Percentiles rank a stretch among this genome's conserved stretches.
phyloP scores from a whole-genome alignment of 345 rosid species.

The Lepidium aucheri region DNA sequence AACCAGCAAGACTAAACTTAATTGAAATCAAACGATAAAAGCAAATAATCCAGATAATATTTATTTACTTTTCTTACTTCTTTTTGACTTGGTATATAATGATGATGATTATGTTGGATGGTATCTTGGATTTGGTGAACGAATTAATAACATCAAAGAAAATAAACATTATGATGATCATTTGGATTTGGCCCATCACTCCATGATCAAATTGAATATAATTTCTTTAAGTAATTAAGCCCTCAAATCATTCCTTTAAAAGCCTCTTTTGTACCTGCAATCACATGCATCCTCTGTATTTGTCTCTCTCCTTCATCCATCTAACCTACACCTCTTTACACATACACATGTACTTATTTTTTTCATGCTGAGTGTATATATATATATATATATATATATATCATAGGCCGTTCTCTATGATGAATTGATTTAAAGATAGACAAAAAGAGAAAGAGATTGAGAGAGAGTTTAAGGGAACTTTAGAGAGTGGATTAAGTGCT shows the following conservation, averaged over 20 bases:
- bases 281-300: conserved; percentile 26
- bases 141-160: conserved; percentile 26
- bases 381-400: too few species aligned
- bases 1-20: too few species aligned
- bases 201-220: conserved; percentile 24
- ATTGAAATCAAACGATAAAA: too few species aligned
- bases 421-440: background rate
- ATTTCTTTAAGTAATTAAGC: conserved; percentile 13
- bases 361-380: background rate
- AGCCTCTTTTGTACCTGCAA: conserved; percentile 19
- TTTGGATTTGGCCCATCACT: conserved; percentile 19
- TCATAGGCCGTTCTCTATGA: conserved; percentile 1
- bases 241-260: conserved; percentile 21
- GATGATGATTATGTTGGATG: conserved; percentile 28
- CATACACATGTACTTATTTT: background rate
- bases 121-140: conserved; percentile 23
- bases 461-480: background rate
- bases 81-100: conserved; percentile 25
- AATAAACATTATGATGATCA: conserved; percentile 11
- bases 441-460: background rate
- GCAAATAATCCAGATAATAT: too few species aligned
- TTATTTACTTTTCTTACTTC: background rate
- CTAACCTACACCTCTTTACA: conserved; percentile 5
- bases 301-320: conserved; percentile 17
- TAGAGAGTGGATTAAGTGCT: background rate